A percentile compares a stretch with the other conserved stretches of the same genome.
Conservation (phyloP, 2,329 filamentous ascomycete genomes). For the Fusarium praegraminearum region DNA sequence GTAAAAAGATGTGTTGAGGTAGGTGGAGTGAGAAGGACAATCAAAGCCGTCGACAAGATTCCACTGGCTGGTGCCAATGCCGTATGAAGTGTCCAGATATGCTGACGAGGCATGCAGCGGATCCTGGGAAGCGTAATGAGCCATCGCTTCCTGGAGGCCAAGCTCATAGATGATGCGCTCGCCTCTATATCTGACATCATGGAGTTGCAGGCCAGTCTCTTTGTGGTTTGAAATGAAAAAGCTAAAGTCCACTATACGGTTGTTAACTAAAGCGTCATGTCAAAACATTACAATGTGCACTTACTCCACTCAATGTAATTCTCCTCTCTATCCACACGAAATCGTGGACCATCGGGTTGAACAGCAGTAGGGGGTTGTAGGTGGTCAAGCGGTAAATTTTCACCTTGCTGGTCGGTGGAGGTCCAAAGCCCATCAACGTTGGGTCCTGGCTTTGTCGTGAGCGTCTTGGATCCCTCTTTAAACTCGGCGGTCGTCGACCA, state of each 20-base stretch:
- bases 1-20: slow-evolving; percentile 61
- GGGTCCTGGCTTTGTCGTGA: slow-evolving; percentile 1
- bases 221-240: slow-evolving; percentile 65
- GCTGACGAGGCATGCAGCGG: slow-evolving; percentile 59
- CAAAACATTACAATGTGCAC: too few species aligned
- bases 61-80: slow-evolving; percentile 60
- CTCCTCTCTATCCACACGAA: slow-evolving; percentile 22
- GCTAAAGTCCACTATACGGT: slow-evolving; percentile 38
- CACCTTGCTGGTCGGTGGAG: slow-evolving; percentile 24
- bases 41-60: slow-evolving; percentile 63
- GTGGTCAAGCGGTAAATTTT: slow-evolving; percentile 8
- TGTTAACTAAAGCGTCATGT: too few species aligned
- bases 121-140: slow-evolving; percentile 64
- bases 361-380: slow-evolving; percentile 14
- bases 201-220: slow-evolving; percentile 62
- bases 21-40: slow-evolving; percentile 64
- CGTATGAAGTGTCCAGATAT: slow-evolving; percentile 62
- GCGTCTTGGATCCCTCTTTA: too few species aligned
- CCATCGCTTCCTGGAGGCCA: slow-evolving; percentile 65
- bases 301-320: slow-evolving; percentile 36
- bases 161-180: slow-evolving; percentile 68
- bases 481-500: slow-evolving; percentile 55
- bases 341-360: slow-evolving; percentile 25
- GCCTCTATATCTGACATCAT: slow-evolving; percentile 66
- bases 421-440: slow-evolving; percentile 26